Conservation (phyloP, 2,329 filamentous ascomycete species). For the Dryadomyces sulphureus region DNA sequence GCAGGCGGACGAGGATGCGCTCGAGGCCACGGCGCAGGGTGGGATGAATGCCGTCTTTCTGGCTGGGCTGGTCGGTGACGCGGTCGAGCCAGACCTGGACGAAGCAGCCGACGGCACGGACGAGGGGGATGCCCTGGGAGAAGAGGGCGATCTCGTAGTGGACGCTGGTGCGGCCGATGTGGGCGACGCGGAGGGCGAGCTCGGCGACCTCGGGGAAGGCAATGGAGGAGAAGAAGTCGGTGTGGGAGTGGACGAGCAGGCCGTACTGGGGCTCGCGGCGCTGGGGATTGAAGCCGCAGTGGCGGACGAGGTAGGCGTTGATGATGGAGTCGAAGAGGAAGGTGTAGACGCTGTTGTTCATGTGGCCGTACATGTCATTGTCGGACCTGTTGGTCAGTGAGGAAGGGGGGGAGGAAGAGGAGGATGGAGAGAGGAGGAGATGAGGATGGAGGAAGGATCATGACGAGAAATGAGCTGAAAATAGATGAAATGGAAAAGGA, state of each 20-base stretch:
- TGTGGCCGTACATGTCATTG: conserved; percentile 89
- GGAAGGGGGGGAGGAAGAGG: background rate
- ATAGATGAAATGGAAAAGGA: background rate
- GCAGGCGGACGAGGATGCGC: conserved; percentile 28
- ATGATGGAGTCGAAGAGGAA: conserved; percentile 80
- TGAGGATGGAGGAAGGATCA: background rate
- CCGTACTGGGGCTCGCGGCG: conserved; percentile 58
- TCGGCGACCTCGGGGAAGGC: conserved; percentile 73
- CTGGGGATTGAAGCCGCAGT: conserved; percentile 59
- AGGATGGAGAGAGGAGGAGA: background rate
- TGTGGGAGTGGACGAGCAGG: conserved; percentile 73
- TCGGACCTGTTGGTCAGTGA: conserved; percentile 47
- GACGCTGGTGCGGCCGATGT: conserved; percentile 73
- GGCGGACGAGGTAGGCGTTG: conserved; percentile 72
- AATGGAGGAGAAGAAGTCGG: conserved; percentile 70
- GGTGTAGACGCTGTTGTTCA: conserved; percentile 84
- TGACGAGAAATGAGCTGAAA: background rate
- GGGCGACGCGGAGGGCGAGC: conserved; percentile 67
- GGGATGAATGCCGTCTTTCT: conserved; percentile 43
- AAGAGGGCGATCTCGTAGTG: conserved; percentile 86
- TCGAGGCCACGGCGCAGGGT: conserved; percentile 44
- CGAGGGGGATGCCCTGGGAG: conserved; percentile 53
- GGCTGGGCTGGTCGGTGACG: conserved; percentile 50
- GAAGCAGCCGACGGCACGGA: conserved; percentile 75
- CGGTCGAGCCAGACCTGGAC: conserved; percentile 82